Evolutionary conservation across 1,284 basidiomycete species (phyloP).

Genomic region (Taiwanofungus camphoratus): DNA sequence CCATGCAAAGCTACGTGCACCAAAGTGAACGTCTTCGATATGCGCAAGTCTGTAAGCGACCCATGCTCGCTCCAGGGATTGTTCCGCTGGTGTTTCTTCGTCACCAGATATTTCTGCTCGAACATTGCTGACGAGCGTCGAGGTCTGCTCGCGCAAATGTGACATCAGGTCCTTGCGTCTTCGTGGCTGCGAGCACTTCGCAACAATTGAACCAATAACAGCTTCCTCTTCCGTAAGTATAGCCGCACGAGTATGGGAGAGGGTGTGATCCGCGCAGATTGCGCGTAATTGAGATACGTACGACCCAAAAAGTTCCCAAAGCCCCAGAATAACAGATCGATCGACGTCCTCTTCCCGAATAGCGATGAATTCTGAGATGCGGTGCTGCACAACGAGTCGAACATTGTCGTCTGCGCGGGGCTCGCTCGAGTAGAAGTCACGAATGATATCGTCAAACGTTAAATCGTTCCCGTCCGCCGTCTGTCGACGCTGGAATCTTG

Average conservation of each 20-base stretch:
- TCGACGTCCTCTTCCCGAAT: constrained; percentile 15
- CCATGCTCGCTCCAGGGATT: constrained; percentile 43
- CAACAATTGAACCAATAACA: constrained; percentile 55
- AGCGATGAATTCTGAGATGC: constrained; percentile 24
- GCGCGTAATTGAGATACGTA: constrained; percentile 43
- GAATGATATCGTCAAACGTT: constrained; percentile 22
- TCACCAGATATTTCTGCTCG: constrained; percentile 43
- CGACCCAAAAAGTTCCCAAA: constrained; percentile 35
- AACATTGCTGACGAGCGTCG: constrained; percentile 42
- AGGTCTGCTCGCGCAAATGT: constrained; percentile 47
- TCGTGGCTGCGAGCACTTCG: constrained; percentile 52
- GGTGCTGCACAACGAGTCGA: constrained; percentile 17
- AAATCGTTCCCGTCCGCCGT: constrained; percentile 15
- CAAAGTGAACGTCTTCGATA: constrained; percentile 38
- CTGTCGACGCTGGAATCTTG: constrained; percentile 17
- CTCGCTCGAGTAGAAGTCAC: constrained; percentile 19
- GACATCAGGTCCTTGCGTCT: constrained; percentile 47
- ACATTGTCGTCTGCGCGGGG: constrained; percentile 16
- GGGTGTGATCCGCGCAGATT: constrained; percentile 43
- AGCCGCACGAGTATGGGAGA: constrained; percentile 36
- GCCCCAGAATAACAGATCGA: constrained; percentile 16
- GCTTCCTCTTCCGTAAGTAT: constrained; percentile 58
- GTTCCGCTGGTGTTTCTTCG: constrained; percentile 32
- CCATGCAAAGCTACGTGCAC: constrained; percentile 57
- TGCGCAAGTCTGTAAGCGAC: constrained; percentile 43